Percentiles rank a stretch among this genome's conserved stretches.
Evolutionary conservation across 352 stramenopile genomes (phyloP).

Genomic region (Phytophthora boehmeriae): DNA sequence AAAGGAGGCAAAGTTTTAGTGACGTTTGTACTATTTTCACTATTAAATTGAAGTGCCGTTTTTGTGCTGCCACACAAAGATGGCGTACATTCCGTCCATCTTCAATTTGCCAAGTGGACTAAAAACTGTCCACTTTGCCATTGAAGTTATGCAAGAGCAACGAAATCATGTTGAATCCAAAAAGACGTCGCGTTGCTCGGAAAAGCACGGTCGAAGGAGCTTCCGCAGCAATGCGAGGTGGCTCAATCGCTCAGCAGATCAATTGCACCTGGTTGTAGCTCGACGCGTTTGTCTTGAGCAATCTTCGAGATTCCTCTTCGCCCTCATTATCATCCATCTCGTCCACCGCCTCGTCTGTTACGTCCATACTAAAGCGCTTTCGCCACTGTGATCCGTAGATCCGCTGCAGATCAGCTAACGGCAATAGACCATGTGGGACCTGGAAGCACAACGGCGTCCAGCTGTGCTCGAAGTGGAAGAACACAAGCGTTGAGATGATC

Average conservation of each 20-base stretch:
- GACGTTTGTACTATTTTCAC: no score
- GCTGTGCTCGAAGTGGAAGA: constrained; percentile 82
- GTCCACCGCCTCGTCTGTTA: constrained; percentile 46
- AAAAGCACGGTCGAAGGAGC: constrained; percentile 18
- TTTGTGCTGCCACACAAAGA: no score
- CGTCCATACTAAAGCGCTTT: constrained; percentile 64
- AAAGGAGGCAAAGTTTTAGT: no score
- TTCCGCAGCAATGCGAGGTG: constrained; percentile 11
- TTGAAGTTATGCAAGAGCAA: not conserved
- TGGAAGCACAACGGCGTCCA: constrained; percentile 66
- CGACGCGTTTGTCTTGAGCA: constrained; percentile 39
- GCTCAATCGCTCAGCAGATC: constrained; percentile 38
- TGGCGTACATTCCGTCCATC: no score
- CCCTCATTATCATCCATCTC: constrained; percentile 45
- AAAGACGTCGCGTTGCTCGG: constrained; percentile 12
- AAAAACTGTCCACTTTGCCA: not conserved
- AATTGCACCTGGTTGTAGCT: constrained; percentile 47
- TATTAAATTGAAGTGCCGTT: no score
- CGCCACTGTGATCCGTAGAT: constrained; percentile 31
- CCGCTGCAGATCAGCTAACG: constrained; percentile 41
- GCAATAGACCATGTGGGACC: constrained; percentile 32
- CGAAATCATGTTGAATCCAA: not conserved
- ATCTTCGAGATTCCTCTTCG: constrained; percentile 27
- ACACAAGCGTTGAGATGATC: constrained; percentile 68
- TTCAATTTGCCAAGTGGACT: not conserved